Evolutionary conservation across 148 eudicot species (phyloP).

Genomic region (Simmondsia chinensis): DNA sequence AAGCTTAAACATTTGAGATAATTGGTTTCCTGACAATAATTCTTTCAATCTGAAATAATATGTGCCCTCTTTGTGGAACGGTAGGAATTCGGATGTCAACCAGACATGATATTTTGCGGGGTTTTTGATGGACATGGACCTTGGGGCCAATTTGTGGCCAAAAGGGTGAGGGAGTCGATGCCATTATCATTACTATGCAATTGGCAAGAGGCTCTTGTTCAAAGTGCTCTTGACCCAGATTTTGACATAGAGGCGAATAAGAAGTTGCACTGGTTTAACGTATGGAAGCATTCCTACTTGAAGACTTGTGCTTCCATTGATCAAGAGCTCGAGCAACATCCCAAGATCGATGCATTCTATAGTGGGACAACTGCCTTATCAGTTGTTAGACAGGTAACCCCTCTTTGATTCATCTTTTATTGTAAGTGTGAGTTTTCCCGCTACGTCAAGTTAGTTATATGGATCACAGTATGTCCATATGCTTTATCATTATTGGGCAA

Average conservation of each 20-base stretch:
- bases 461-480: too few relatives aligned
- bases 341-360: slow-evolving; percentile 56
- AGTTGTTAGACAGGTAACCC: slow-evolving; percentile 73
- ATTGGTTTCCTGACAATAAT: too few relatives aligned
- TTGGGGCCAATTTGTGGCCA: slow-evolving; percentile 92
- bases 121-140: slow-evolving; percentile 95
- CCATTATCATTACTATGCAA: slow-evolving; percentile 60
- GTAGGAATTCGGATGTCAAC: slow-evolving; percentile 89
- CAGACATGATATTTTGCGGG: slow-evolving; percentile 89
- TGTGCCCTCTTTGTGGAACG: slow-evolving; percentile 12
- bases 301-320: slow-evolving; percentile 77
- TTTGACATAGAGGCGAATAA: slow-evolving; percentile 40
- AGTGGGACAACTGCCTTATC: slow-evolving; percentile 92
- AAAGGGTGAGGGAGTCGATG: slow-evolving; percentile 75
- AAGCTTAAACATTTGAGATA: too few relatives aligned
- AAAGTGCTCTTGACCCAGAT: slow-evolving; percentile 52
- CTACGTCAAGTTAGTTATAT: too few relatives aligned
- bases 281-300: slow-evolving; percentile 77
- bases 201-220: slow-evolving; percentile 69
- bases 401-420: too few relatives aligned
- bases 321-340: slow-evolving; percentile 54
- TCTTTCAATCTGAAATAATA: too few relatives aligned
- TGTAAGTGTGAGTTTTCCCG: too few relatives aligned
- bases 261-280: slow-evolving; percentile 40
- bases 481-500: too few relatives aligned